Percentiles rank a stretch among this genome's conserved stretches.
Conservation (phyloP, 352 stramenopile species). For the Saprolegnia parasitica region DNA sequence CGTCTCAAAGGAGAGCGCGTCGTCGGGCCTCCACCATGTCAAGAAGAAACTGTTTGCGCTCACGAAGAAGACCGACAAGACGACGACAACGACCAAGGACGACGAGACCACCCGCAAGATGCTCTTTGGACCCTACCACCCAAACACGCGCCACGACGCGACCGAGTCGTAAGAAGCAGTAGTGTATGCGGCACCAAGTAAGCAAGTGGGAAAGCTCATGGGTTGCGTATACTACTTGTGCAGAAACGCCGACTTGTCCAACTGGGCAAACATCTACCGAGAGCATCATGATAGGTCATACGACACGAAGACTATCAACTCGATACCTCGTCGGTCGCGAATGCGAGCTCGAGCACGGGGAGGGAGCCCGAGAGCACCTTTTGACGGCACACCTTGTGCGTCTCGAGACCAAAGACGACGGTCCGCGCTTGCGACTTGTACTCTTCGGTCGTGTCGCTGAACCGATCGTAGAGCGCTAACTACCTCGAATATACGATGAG, state of each 20-base stretch:
- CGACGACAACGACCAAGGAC: conserved; percentile 1
- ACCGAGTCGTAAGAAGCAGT: background rate
- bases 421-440: conserved; percentile 69
- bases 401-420: conserved; percentile 75
- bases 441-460: conserved; percentile 71
- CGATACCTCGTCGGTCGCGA: conserved; percentile 62
- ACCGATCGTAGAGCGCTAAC: conserved; percentile 57
- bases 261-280: conserved; percentile 24
- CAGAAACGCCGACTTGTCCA: conserved; percentile 2
- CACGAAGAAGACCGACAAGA: conserved; percentile 14
- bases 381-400: conserved; percentile 55
- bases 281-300: no score
- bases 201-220: no score
- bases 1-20: conserved; percentile 75
- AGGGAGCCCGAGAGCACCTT: conserved; percentile 58
- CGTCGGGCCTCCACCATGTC: conserved; percentile 75
- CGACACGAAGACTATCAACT: no score
- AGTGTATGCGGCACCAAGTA: no score
- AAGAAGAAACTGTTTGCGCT: conserved; percentile 75
- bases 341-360: conserved; percentile 69
- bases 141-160: background rate
- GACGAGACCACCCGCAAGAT: background rate
- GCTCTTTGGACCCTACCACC: conserved; percentile 22
- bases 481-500: background rate
- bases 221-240: conserved; percentile 7